phyloP scores from a whole-genome alignment of 1,139 yeast species.

The Magnusiomyces magnusii region DNA sequence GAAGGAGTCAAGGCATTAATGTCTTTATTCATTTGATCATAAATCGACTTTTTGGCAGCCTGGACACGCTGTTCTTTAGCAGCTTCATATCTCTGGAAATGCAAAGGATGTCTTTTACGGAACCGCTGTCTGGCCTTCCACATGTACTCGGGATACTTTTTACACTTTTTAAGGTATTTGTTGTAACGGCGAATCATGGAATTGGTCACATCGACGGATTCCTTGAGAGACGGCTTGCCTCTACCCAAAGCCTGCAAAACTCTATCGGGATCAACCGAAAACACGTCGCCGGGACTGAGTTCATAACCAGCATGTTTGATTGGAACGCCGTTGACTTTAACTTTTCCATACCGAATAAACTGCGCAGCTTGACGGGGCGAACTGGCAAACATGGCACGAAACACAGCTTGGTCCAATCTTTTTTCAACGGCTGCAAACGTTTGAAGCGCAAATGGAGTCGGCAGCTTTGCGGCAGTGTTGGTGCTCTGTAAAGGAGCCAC shows the following conservation, averaged over 20 bases:
- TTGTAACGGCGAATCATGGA: conserved; percentile 72
- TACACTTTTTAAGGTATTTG: conserved; percentile 52
- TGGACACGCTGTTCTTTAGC: conserved; percentile 20
- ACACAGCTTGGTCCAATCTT: conserved; percentile 81
- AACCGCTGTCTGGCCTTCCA: conserved; percentile 46
- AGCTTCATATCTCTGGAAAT: conserved; percentile 29
- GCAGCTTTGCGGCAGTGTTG: conserved; percentile 20
- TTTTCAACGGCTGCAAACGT: conserved; percentile 84
- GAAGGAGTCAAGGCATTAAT: conserved; percentile 29
- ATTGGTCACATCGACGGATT: conserved; percentile 61
- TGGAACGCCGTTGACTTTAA: conserved; percentile 69
- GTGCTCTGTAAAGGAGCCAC: conserved; percentile 54
- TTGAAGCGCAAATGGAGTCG: conserved; percentile 71
- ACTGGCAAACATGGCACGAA: conserved; percentile 89
- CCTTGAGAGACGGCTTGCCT: conserved; percentile 63
- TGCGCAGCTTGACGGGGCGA: conserved; percentile 92
- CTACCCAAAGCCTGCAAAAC: conserved; percentile 83
- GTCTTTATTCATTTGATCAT: conserved; percentile 32
- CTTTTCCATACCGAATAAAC: conserved; percentile 75
- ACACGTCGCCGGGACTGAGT: conserved; percentile 77
- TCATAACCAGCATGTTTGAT: conserved; percentile 77
- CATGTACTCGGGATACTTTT: conserved; percentile 48
- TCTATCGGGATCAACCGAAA: conserved; percentile 76
- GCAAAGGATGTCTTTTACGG: conserved; percentile 38
- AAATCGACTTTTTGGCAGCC: conserved; percentile 30